Evolutionary conservation across 345 rosid genomes (phyloP), one percentile per base, ranked within the genome.

Genomic region (Sonneratia caseolaris): DNA sequence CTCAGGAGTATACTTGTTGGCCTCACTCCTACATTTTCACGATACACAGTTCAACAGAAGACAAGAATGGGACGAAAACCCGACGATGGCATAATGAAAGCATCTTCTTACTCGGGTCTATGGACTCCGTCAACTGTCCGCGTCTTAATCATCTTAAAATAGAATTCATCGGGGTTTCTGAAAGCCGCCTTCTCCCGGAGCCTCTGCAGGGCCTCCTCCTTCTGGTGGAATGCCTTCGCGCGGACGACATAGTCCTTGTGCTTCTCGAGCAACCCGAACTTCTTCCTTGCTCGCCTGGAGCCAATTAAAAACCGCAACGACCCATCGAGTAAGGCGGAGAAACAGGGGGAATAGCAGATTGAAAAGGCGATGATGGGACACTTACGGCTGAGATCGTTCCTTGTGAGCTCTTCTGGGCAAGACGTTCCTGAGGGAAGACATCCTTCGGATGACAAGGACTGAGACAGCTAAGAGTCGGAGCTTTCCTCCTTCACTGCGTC

Each of bases 361-460:
- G 22, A 16, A 35, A 22, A 74, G 36, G 37, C 15, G 21, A 66
- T 71, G 21, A 32, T 8, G 10, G 70, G 66, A 37, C 0, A 81
- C 96, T 81, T 79, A 88, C 98, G 89, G 97, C 71, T 91, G 98
- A 74, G 96, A 78, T 47, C 96, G 86, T 82, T 93, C 97, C 86
- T 86, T 93, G 73, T 93, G 96, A 68, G 91, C 87, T 72, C 82
- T 83, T 64, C 88, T 68, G 57, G 87, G 84, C 68, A 94, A 68
- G 57, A 88, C 89, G 45, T 88, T 91, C 85, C 84, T 83, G 13
- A 89, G 72, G 0, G 98, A 94, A 11, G 98, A 88, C 98, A 94
- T 90, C 14, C 32, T 70, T 79, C 71, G 1, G 38, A 3, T 6
- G 3, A 19, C n/a, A 53, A 53, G n/a, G 22, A 16, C n/a, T 16